Conservation (phyloP, 805 yeast genomes). For the Ogataea pignaliae region DNA sequence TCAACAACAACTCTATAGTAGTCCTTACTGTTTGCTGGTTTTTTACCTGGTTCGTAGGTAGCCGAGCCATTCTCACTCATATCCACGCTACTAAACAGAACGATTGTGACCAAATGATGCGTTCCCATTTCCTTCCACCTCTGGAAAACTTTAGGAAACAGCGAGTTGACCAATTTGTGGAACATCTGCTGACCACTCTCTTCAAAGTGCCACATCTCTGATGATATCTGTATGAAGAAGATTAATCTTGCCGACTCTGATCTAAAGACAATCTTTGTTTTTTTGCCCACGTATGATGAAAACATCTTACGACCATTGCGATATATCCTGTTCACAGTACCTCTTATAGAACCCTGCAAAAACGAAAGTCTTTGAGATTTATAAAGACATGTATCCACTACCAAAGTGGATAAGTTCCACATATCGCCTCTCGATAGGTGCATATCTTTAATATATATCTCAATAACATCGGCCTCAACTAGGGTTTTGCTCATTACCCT, state of each 20-base stretch:
- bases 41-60: constrained; percentile 65
- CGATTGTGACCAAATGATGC: constrained; percentile 87
- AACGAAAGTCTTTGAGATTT: constrained; percentile 61
- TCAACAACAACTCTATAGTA: constrained; percentile 93
- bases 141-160: constrained; percentile 83
- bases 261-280: constrained; percentile 79
- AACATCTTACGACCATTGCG: constrained; percentile 63
- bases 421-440: constrained; percentile 85
- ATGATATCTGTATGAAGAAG: constrained; percentile 80
- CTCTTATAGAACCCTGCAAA: constrained; percentile 54
- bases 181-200: constrained; percentile 94
- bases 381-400: constrained; percentile 63
- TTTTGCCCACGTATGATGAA: constrained; percentile 70
- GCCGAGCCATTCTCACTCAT: constrained; percentile 29
- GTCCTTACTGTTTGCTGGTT: constrained; percentile 63
- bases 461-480: constrained; percentile 78
- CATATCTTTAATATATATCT: constrained; percentile 74
- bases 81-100: constrained; percentile 80
- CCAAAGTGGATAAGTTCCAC: constrained; percentile 72
- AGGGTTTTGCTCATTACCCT: constrained; percentile 38
- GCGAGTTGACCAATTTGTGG: constrained; percentile 85
- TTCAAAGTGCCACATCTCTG: constrained; percentile 98
- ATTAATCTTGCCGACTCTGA: constrained; percentile 86
- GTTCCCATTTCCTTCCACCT: constrained; percentile 84
- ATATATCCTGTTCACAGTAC: constrained; percentile 58